Evolutionary conservation across 2,329 filamentous ascomycete species (phyloP).

Genomic region (Tolypocladium pustulatum): DNA sequence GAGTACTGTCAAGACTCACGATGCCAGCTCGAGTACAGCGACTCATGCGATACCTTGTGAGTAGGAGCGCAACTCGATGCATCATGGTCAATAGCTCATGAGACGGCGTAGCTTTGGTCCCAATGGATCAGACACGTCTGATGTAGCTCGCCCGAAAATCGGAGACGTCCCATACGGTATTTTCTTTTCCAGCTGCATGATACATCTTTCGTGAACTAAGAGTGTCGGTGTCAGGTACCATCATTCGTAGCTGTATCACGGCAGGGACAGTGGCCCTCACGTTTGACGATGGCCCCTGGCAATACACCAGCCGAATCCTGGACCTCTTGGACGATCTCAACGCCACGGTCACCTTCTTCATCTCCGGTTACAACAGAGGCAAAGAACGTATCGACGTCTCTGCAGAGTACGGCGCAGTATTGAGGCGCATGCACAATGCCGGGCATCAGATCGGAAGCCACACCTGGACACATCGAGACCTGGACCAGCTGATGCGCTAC

Average conservation of each 20-base stretch:
- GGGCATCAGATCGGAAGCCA: slow-evolving; percentile 37
- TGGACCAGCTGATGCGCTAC: slow-evolving; percentile 23
- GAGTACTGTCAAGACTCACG: slow-evolving; percentile 25
- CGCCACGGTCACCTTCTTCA: slow-evolving; percentile 30
- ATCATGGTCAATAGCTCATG: background rate
- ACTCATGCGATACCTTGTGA: slow-evolving; percentile 30
- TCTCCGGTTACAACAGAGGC: slow-evolving; percentile 28
- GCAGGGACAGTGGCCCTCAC: slow-evolving; percentile 31
- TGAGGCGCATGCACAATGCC: slow-evolving; percentile 28
- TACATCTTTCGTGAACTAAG: background rate
- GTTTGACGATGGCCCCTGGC: slow-evolving; percentile 35
- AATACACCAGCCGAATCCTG: slow-evolving; percentile 30
- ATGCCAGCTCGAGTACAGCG: slow-evolving; percentile 28
- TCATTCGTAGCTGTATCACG: slow-evolving; percentile 23
- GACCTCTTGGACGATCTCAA: slow-evolving; percentile 20
- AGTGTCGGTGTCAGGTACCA: slow-evolving; percentile 11
- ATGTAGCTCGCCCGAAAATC: slow-evolving; percentile 17
- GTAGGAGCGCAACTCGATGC: slow-evolving; percentile 5
- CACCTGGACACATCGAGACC: slow-evolving; percentile 35
- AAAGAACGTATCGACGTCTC: slow-evolving; percentile 27
- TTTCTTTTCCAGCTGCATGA: rapidly evolving
- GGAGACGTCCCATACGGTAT: slow-evolving; percentile 27
- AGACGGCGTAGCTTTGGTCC: slow-evolving; percentile 18
- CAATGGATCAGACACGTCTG: slow-evolving; percentile 18
- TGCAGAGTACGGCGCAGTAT: slow-evolving; percentile 22